A percentile compares a stretch with the other conserved stretches of the same genome.
phyloP scores from a whole-genome alignment of 164 flowering plant genomes.

The Nymphaea colorata region DNA sequence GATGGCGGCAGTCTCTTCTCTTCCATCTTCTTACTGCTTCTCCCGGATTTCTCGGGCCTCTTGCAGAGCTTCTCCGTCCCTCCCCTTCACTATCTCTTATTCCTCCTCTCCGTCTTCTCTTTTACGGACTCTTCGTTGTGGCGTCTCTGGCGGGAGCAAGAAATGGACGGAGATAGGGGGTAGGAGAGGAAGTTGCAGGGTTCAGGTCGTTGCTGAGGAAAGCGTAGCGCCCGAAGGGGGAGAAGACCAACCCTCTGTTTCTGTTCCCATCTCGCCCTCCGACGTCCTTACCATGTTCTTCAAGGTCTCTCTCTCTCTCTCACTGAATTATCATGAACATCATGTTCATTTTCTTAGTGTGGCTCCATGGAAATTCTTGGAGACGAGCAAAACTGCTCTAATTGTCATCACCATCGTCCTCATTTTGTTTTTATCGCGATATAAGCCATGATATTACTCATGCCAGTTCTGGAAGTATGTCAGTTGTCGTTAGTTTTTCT shows the following conservation, averaged over 20 bases:
- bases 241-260: slow-evolving; percentile 23
- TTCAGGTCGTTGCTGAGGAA: slow-evolving; percentile 29
- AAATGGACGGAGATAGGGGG: slow-evolving; percentile 1
- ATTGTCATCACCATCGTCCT: not conserved
- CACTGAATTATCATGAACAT: not conserved
- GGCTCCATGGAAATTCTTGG: not conserved
- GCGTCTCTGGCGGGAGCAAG: not conserved
- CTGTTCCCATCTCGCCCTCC: slow-evolving; percentile 82
- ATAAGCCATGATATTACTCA: not conserved
- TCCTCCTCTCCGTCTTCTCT: slow-evolving; percentile 1
- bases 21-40: slow-evolving; percentile 9
- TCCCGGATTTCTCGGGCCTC: slow-evolving; percentile 5
- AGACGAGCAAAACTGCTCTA: not conserved
- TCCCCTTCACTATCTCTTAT: not conserved
- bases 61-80: slow-evolving; percentile 1
- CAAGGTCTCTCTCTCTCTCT: slow-evolving; percentile 27
- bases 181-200: not conserved
- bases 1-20: slow-evolving; percentile 37
- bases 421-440: not conserved
- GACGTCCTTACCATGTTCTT: slow-evolving; percentile 78
- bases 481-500: no score
- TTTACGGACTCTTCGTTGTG: slow-evolving; percentile 4
- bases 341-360: not conserved
- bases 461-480: not conserved
- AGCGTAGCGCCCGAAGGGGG: slow-evolving; percentile 15